Evolutionary conservation across 2,329 filamentous ascomycete species (phyloP), one percentile per base, ranked within the genome.

Genomic region (Xylaria sp.): DNA sequence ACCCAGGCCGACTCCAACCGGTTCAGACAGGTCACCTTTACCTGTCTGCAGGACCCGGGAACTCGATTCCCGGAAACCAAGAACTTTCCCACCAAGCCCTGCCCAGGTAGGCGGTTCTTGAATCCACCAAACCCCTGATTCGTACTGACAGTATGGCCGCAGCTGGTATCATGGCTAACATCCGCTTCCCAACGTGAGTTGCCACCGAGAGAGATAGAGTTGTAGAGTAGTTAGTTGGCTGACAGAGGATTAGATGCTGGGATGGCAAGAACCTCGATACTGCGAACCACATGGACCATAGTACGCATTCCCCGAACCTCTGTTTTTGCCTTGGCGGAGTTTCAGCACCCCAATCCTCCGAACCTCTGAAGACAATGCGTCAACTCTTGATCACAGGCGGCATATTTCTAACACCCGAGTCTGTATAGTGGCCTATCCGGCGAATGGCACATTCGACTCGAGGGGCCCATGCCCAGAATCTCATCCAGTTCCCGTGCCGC

Each of bases 161-260:
- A 57, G 56, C 56, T 46, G 56, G 56, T 10, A 58, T 84, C 65
- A 81, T 82, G 71, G 81, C 81, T 5, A 84, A 82, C 31, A 78
- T 84, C 31, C 81, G 80, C 3, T 84, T 84, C 71, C 82, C 82
- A 1, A 81, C 81, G 83, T 87, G 13, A 87, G 90, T 73, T 7
- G n/a, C n/a, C 9, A 7, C 31, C 15, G 72, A 46, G 72, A 50
- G 71, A 59, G 3, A 44, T 69, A n/a, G 51, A 6, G 28, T 0
- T n/a, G 13, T 15, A 31, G n/a, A 39, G 44, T 1, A 20, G 23
- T 46, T 18, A 15, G 23, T 18, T 28, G 34, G 31, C 41, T 63
- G n/a, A 71, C 62, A 8, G 23, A 10, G 25, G 28, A 7, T 18
- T 60, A 82, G 82, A 23, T 84, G 83, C 76, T 84, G 82, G 82